These are phyloP conservation scores for Phlyctochytrium planicorne DNA, from an alignment of 192 early-diverging fungal genomes.

Conservation along the genomic window DNA sequence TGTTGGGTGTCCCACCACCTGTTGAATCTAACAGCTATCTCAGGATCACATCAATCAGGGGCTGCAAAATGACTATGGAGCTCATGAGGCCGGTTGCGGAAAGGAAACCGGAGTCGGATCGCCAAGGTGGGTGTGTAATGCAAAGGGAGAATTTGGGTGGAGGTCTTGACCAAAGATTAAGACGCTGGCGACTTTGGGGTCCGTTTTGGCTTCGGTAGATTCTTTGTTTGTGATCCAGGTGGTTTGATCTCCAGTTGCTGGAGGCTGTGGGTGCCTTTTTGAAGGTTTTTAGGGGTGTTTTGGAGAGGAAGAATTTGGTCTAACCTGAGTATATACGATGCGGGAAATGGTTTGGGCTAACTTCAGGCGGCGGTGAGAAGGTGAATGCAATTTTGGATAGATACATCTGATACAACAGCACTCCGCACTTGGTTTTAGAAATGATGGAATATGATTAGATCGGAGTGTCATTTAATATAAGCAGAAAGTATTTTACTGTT, in stretches of 20 bases:
- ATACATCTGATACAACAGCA: no score
- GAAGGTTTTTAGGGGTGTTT: no score
- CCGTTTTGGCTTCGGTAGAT: neutral
- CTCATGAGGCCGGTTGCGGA: conserved; percentile 14
- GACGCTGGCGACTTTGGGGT: neutral
- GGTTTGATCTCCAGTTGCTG: neutral
- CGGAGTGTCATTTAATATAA: no score
- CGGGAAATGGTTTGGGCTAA: neutral
- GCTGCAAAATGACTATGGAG: conserved; percentile 3
- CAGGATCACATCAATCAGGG: neutral
- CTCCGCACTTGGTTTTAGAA: no score
- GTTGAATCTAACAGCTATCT: neutral
- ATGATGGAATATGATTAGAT: no score
- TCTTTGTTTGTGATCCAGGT: neutral
- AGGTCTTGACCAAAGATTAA: neutral
- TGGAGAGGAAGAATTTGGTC: no score
- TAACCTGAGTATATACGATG: neutral
- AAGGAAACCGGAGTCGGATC: conserved; percentile 18
- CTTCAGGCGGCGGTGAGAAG: neutral
- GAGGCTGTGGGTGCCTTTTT: neutral
- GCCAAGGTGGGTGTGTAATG: conserved; percentile 1
- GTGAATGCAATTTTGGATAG: no score
- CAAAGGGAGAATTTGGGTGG: neutral
- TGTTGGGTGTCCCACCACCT: conserved; percentile 14
- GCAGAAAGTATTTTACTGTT: no score